Percentiles rank a stretch among this genome's conserved stretches.
These are phyloP conservation scores for Panicum virgatum DNA, from an alignment of 202 grass and related monocot genomes.

Conservation along the genomic window DNA sequence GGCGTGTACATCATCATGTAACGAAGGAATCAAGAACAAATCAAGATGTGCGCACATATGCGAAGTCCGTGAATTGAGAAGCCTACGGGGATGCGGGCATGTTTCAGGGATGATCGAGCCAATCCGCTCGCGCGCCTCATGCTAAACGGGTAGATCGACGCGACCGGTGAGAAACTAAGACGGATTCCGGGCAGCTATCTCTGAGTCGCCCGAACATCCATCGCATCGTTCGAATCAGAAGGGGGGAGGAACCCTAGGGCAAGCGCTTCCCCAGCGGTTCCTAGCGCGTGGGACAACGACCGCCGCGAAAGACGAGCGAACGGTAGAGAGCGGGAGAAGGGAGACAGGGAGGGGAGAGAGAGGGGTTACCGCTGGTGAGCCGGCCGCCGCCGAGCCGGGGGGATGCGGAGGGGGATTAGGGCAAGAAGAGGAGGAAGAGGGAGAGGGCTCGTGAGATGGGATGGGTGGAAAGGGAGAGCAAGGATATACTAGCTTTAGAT, in stretches of 20 bases:
- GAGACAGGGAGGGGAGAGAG: background rate
- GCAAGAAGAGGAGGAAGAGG: too few species aligned
- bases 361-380: background rate
- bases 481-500: background rate
- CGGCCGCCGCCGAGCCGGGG: background rate
- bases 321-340: background rate
- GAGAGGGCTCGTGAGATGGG: too few species aligned
- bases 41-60: background rate
- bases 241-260: background rate
- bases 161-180: background rate
- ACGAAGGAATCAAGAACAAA: background rate
- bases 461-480: too few species aligned
- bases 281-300: background rate
- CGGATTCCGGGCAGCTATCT: background rate
- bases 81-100: background rate
- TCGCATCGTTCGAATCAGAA: background rate
- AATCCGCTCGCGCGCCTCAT: background rate
- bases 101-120: background rate
- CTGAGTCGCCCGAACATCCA: background rate
- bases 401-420: background rate
- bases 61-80: background rate
- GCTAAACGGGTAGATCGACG: background rate
- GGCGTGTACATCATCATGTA: background rate
- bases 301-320: too few species aligned
- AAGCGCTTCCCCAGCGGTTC: background rate